phyloP scores from a whole-genome alignment of 2,329 filamentous ascomycete species.

The Piedraia hortae region DNA sequence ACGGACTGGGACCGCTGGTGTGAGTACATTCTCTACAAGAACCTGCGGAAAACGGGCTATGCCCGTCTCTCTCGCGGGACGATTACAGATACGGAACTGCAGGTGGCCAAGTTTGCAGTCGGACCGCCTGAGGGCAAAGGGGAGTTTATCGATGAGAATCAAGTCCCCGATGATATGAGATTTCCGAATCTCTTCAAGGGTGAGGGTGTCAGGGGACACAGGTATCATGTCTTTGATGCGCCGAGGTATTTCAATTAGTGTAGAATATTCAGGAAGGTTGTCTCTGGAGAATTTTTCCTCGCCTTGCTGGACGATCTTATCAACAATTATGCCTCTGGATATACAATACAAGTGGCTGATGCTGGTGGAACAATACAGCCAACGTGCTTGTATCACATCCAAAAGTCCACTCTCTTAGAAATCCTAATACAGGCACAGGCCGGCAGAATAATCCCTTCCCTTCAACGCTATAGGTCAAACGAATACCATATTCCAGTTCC shows the following conservation, averaged over 20 bases:
- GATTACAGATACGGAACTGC: constrained; percentile 91
- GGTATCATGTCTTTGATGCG: constrained; percentile 87
- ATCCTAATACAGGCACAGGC: too few species aligned
- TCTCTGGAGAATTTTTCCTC: too few species aligned
- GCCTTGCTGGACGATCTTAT: too few species aligned
- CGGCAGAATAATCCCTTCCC: too few species aligned
- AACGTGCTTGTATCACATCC: too few species aligned
- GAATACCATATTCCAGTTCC: too few species aligned
- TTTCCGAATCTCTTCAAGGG: constrained; percentile 72
- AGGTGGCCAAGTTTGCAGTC: constrained; percentile 80
- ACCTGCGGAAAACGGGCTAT: constrained; percentile 60
- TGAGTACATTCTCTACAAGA: constrained; percentile 94
- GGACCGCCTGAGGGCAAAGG: constrained; percentile 39
- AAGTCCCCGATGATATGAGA: constrained; percentile 48
- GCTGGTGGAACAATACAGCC: too few species aligned
- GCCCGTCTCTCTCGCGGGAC: constrained; percentile 67
- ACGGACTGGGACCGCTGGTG: constrained; percentile 95
- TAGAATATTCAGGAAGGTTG: too few species aligned
- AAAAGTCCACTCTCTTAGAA: too few species aligned
- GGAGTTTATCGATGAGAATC: constrained; percentile 38
- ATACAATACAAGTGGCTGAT: too few species aligned
- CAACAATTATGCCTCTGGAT: too few species aligned
- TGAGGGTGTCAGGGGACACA: constrained; percentile 62
- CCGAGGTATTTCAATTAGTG: constrained; percentile 38
- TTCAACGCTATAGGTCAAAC: too few species aligned